A percentile compares a stretch with the other conserved stretches of the same genome.
Conservation (phyloP, 352 stramenopile species). For the Phytopythium mirpurense region DNA sequence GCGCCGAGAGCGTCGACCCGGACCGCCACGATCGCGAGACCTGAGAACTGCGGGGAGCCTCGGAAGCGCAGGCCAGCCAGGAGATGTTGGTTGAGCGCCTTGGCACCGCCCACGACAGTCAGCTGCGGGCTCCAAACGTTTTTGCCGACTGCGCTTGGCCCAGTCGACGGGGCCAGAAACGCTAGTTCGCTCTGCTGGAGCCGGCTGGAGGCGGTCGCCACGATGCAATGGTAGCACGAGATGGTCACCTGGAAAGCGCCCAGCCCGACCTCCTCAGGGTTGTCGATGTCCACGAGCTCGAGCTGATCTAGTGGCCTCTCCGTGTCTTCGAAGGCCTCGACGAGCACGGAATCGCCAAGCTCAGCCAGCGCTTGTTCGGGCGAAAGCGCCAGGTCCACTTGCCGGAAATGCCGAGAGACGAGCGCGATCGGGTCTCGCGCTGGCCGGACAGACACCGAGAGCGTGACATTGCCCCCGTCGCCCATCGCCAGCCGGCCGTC, state of each 20-base stretch:
- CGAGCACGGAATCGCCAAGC: slow-evolving; percentile 4
- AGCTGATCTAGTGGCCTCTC: slow-evolving; percentile 10
- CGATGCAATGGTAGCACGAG: slow-evolving; percentile 31
- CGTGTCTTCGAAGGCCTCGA: slow-evolving; percentile 34
- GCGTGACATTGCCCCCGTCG: slow-evolving; percentile 4
- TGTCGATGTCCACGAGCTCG: slow-evolving; percentile 16
- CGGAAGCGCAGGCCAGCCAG: slow-evolving; percentile 34
- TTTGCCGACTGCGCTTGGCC: neutral
- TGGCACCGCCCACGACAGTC: slow-evolving; percentile 19
- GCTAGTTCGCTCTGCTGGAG: neutral
- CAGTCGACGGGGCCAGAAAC: neutral
- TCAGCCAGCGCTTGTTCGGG: neutral
- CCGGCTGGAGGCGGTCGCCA: too few species aligned
- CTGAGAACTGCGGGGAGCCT: slow-evolving; percentile 21
- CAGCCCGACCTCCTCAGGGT: slow-evolving; percentile 14
- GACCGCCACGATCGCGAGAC: slow-evolving; percentile 4
- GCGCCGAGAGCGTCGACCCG: neutral
- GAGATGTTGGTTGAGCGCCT: slow-evolving; percentile 28
- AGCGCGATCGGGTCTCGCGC: slow-evolving; percentile 33
- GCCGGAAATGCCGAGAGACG: slow-evolving; percentile 24
- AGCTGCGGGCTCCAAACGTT: slow-evolving; percentile 15
- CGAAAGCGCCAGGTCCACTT: slow-evolving; percentile 3
- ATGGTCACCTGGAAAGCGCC: slow-evolving; percentile 27
- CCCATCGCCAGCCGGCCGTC: neutral
- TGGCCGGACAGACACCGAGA: slow-evolving; percentile 21